Evolutionary conservation across 2,329 filamentous ascomycete species (phyloP).

Genomic region (Fusarium domesticum): DNA sequence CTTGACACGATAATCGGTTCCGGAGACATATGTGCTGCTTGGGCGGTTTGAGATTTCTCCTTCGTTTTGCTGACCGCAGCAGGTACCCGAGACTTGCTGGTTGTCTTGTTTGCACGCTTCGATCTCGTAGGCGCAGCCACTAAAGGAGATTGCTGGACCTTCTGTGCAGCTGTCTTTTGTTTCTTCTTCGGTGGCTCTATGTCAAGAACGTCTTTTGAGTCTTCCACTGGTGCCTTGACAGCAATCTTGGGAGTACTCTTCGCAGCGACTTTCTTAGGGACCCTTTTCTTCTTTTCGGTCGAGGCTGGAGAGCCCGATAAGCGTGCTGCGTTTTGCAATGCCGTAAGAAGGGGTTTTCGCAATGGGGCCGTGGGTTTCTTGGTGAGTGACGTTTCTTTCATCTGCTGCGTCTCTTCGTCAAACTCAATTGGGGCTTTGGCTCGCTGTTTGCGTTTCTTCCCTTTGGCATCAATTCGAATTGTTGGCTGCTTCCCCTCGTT

Average conservation of each 20-base stretch:
- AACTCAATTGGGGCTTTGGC: constrained; percentile 36
- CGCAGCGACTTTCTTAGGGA: constrained; percentile 1
- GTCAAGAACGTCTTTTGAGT: neutral
- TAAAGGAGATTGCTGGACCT: neutral
- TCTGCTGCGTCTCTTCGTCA: constrained; percentile 30
- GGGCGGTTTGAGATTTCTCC: neutral
- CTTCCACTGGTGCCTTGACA: neutral
- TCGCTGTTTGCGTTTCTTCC: constrained; percentile 32
- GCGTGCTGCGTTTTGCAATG: constrained; percentile 13
- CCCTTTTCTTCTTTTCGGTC: constrained; percentile 11
- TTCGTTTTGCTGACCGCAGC: no score
- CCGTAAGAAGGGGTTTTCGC: constrained; percentile 14
- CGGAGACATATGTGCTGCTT: neutral
- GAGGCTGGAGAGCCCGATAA: constrained; percentile 14
- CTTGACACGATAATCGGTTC: constrained; percentile 21
- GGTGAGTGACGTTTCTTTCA: constrained; percentile 15
- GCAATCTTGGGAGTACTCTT: neutral
- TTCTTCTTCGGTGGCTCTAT: neutral
- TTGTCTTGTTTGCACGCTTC: neutral
- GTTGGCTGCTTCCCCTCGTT: neutral
- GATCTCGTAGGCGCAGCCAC: neutral
- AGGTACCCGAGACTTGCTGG: neutral
- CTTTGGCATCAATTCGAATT: neutral
- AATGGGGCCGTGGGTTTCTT: constrained; percentile 1
- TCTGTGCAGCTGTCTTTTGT: neutral